Base-by-base conservation (phyloP, 78 protist species). In the Guillardia theta region DNA sequence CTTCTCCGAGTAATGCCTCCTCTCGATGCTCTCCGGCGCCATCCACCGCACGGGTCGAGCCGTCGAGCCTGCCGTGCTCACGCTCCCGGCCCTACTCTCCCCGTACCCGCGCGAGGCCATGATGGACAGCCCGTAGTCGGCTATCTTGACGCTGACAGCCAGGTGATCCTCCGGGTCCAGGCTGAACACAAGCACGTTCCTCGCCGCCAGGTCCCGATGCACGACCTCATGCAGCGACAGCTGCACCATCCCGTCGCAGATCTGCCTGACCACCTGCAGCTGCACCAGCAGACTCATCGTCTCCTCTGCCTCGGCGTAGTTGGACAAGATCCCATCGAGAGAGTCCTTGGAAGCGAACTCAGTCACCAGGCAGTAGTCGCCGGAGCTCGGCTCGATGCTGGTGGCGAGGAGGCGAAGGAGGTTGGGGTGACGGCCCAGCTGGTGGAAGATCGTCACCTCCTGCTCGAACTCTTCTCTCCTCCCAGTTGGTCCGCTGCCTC, bases 41-140 rank as follows among this genome's bases (percentile, higher is more conserved):
- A 78, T 37, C 50, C 48, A 78, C 33, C 90, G 45, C 50, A 43
- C 10, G 53, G 90, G 90, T 15, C 87, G 27, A 15, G 45, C 87
- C 90, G 18, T 36, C 1, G 53, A 46, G 30, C 33, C 48, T 18
- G 10, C 44, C 21, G 48, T 27, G 90, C 90, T 37, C 21, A 37
- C 48, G 0, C 37, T 78, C 90, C 30, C 10, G 37, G 10, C 33
- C n/a, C n/a, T n/a, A 9, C 21, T 12, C 90, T 45, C 90, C 43
- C 48, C 45, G 1, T 1, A 33, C n/a, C n/a, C n/a, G n/a, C n/a
- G n/a, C 46, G 83, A 15, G 36, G 46, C 83, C 36, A 10, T 12
- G 47, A 70, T 43, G 4, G 87, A 37, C 53, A 78, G 90, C 6
- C 90, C 90, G 48, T 43, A 78, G 90, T 78, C 90, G 10, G 90